Base-by-base conservation (phyloP, 2,329 filamentous ascomycete species). In the Neonectria punicea region DNA sequence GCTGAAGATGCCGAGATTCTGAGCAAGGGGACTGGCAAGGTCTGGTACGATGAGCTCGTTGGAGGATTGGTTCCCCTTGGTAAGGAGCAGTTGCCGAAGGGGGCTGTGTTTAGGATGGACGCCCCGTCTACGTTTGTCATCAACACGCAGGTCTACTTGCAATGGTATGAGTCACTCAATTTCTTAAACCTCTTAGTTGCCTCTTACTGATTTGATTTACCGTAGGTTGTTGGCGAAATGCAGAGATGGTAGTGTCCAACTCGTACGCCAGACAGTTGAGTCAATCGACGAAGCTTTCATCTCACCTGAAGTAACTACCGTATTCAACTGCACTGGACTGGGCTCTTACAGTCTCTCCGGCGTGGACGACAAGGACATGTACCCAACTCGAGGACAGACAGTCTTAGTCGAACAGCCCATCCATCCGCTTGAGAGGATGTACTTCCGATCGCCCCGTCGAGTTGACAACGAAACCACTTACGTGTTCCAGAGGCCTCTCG, bases 271-370 rank as follows among this genome's bases (percentile, higher is more conserved):
- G 1, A 76, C 83, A 1, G 78, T 92, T 46, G 80, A 80, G 22
- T 92, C 96, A 76, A 85, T 97, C 60, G 80, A 85, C 0, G 90
- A 95, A 47, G 92, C 92, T 7, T 66, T 58, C 0, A 14, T 63
- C 13, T 77, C 77, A 39, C 90, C 89, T 2, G 87, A 92, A 69
- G 76, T 94, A 3, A 59, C 64, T 11, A 65, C 67, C 1, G 81
- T 96, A 0, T 82, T 97, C 65, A 97, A 97, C 76, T 92, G 92
- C 74, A 93, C 92, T 0, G 93, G 93, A 0, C 81, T 97, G 9
- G 84, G 89, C 20, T 89, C 92, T 0, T 86, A 84, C 39, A 88
- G 84, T 55, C 86, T 97, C 1, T 92, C 91, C 9, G 93, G 93
- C 25, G 93, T 97, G 0, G 84, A 87, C 79, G 93, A 97, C 74